Conservation (phyloP, 192 early-diverging fungal genomes). For the Phycomyces nitens region DNA sequence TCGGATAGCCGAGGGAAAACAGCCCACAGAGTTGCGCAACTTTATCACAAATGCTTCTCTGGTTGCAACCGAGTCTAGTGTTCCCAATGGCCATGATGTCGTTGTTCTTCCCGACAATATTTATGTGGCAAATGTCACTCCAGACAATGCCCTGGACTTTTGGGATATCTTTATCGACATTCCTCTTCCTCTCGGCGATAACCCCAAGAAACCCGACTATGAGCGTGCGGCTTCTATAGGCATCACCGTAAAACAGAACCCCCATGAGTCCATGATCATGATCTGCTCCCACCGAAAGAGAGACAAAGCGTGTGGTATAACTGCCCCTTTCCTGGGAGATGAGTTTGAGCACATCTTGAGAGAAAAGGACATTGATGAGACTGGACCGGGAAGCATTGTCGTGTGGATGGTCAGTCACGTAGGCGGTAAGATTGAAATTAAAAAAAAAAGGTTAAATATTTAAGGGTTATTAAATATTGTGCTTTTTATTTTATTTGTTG, state of each 20-base stretch:
- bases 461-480: too few species aligned
- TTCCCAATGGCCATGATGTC: constrained; percentile 32
- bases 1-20: not conserved
- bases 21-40: constrained; percentile 10
- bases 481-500: not conserved
- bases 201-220: not conserved
- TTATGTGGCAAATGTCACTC: constrained; percentile 39
- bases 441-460: too few species aligned
- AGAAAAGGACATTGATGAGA: constrained; percentile 41
- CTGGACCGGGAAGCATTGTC: constrained; percentile 31
- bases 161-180: constrained; percentile 33
- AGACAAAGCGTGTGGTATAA: constrained; percentile 55
- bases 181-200: not conserved
- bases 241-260: constrained; percentile 25
- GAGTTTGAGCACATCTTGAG: constrained; percentile 47
- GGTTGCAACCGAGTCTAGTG: constrained; percentile 22
- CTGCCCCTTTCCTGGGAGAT: constrained; percentile 44
- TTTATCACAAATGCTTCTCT: constrained; percentile 40
- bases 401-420: constrained; percentile 52
- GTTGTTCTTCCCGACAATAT: constrained; percentile 47
- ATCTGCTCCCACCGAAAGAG: constrained; percentile 53
- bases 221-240: not conserved
- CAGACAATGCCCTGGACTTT: constrained; percentile 36
- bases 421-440: constrained; percentile 38
- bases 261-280: constrained; percentile 42